phyloP scores from a whole-genome alignment of 202 grass and related monocot species.

The Zoysia matrella region DNA sequence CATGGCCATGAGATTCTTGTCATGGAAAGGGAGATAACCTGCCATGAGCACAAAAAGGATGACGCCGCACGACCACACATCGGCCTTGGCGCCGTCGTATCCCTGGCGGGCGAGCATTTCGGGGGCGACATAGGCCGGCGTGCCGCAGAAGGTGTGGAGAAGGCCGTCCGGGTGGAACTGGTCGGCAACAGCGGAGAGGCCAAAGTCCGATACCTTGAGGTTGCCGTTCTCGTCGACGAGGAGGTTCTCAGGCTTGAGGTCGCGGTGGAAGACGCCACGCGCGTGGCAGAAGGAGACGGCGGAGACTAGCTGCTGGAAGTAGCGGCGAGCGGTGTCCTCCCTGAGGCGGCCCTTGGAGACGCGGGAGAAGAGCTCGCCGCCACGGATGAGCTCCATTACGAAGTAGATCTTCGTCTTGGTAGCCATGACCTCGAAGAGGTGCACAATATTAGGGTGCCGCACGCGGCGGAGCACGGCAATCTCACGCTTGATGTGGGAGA shows the following conservation, averaged over 20 bases:
- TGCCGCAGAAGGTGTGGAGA: slow-evolving; percentile 97
- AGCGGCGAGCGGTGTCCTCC: slow-evolving; percentile 86
- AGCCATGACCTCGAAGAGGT: no score
- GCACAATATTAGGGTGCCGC: no score
- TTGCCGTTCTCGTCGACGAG: slow-evolving; percentile 82
- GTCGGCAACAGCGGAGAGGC: slow-evolving; percentile 83
- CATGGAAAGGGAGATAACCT: slow-evolving; percentile 90
- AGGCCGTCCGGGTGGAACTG: slow-evolving; percentile 74
- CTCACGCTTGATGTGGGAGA: slow-evolving; percentile 91
- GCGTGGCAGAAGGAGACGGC: slow-evolving; percentile 75
- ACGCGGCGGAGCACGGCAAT: slow-evolving; percentile 85
- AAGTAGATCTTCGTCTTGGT: no score
- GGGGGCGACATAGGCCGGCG: slow-evolving; percentile 91
- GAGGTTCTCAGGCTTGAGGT: slow-evolving; percentile 73
- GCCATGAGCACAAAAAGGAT: slow-evolving; percentile 96
- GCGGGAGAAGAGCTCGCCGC: slow-evolving; percentile 94
- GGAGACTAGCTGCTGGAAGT: slow-evolving; percentile 92
- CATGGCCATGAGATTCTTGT: slow-evolving; percentile 85
- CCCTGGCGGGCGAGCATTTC: slow-evolving; percentile 78
- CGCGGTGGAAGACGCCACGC: no score
- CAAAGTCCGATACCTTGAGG: slow-evolving; percentile 95
- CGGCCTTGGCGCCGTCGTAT: slow-evolving; percentile 84
- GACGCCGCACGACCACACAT: slow-evolving; percentile 93
- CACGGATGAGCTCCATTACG: slow-evolving; percentile 83
- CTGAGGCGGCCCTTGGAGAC: slow-evolving; percentile 95